Base-by-base conservation (phyloP, 305 asterid species). In the Solanum hybrid region DNA sequence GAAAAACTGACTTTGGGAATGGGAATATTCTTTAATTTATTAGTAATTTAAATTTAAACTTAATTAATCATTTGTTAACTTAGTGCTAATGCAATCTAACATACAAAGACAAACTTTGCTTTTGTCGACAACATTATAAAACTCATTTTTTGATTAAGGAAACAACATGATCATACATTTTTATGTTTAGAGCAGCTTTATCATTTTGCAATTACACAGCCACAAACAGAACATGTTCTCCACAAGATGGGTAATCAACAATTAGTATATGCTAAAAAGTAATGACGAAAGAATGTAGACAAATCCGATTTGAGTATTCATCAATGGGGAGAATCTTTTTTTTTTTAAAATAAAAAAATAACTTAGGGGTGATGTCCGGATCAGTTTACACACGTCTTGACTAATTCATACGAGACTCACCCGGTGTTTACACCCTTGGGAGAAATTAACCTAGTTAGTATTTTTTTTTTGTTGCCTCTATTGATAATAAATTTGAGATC, bases 81-180 rank as follows among this genome's bases (percentile, higher is more conserved):
- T 51, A 85, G 87, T 90, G 90, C 75, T 57, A 84, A 86, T 86
- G 92, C 90, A 89, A 92, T 92, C 93, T 89, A 90, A 84, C 85
- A 84, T 76, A 24, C 87, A 51, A 72, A 90, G 89, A 88, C 90
- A 89, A 90, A 61, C 87, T 77, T 83, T 70, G 32, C 91, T 90
- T 91, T 89, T 77, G 70, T 68, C 89, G 88, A 77, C 82, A 73
- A 84, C 11, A 70, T n/a, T 15, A 12, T 32, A 12, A 33, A 70
- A 77, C 24, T 84, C 36, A 37, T 76, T 61, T 65, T 29, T 51
- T 24, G 34, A 51, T 31, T 51, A 31, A 57, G 77, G 88, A 51
- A 84, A 31, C 88, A 85, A 57, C 41, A 85, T 57, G 88, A 10
- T 45, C 81, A 39, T 26, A 10, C 51, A 29, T 36, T 36, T 72